Evolutionary conservation across 1,139 yeast genomes (phyloP).

Genomic region (Diutina neorugosa): DNA sequence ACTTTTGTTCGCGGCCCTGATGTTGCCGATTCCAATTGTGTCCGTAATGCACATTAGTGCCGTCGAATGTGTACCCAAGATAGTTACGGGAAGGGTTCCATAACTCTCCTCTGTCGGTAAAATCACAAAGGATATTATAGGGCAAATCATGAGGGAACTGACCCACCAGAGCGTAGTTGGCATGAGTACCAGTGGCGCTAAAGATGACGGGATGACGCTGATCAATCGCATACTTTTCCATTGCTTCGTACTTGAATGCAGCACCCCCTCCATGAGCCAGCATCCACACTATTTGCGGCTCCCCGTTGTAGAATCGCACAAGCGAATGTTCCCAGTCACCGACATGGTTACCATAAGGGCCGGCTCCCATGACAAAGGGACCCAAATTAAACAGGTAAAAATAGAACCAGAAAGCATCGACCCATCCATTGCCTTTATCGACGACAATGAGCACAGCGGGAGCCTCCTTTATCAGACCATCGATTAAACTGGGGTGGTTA

Average conservation of each 20-base stretch:
- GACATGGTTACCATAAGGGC: constrained; percentile 93
- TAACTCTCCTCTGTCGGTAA: constrained; percentile 86
- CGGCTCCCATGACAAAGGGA: constrained; percentile 94
- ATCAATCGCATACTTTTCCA: constrained; percentile 47
- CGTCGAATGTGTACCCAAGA: constrained; percentile 71
- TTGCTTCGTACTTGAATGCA: constrained; percentile 65
- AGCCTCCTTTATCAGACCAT: constrained; percentile 61
- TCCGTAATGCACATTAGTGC: constrained; percentile 30
- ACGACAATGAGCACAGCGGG: constrained; percentile 77
- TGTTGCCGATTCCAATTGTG: constrained; percentile 31
- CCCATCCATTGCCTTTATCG: constrained; percentile 87
- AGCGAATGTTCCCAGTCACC: constrained; percentile 98
- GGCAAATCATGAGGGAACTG: constrained; percentile 95
- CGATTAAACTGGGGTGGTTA: constrained; percentile 57
- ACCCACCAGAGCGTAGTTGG: constrained; percentile 92
- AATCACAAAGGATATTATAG: constrained; percentile 78
- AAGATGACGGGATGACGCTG: constrained; percentile 58
- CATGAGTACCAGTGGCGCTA: constrained; percentile 94
- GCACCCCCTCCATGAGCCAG: constrained; percentile 98
- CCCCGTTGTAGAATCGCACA: constrained; percentile 70
- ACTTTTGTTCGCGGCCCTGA: constrained; percentile 44
- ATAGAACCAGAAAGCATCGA: constrained; percentile 93
- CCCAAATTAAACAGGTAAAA: constrained; percentile 91
- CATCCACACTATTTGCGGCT: constrained; percentile 93
- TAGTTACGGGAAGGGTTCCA: constrained; percentile 88